Evolutionary conservation across 148 eudicot genomes (phyloP), one percentile per base, ranked within the genome.

Genomic region (Spergularia bocconei): DNA sequence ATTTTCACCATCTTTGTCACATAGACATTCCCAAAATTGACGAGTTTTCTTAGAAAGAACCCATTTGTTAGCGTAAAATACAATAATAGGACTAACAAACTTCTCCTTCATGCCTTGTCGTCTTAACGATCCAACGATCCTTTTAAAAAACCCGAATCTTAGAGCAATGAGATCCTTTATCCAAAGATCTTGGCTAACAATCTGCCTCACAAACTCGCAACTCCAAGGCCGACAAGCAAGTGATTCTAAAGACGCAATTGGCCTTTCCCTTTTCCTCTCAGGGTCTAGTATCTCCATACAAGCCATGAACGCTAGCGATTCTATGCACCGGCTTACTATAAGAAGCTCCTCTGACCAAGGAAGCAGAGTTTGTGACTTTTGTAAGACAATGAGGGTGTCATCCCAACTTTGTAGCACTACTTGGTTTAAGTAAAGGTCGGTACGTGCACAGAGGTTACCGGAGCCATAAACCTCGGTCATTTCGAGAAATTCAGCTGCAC

Each of bases 251-350:
- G 90, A 85, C 14, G 88, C 73, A 17, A 82, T 77, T 2, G 93
- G 90, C 5, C 79, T 73, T 62, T 85, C 89, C 14, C 90, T 69
- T 76, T 87, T 91, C 73, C 96, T 87, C 68, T 95, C 97, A 0
- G 97, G 99, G 74, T 95, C 99, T 72, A 95, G 97, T 79, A 95
- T 90, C 80, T 95, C 99, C 99, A 92, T 95, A 71, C 96, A 95
- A 19, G 97, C 93, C 99, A 95, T 95, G 80, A 95, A 95, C n/a
- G 99, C 94, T 4, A 95, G 84, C 15, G 99, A 87, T 63, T 95
- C 99, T 5, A 95, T 87, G 78, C 99, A 95, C 8, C 99, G 86
- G 68, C 94, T 92, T 39, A 92, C 92, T 29, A 95, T 88, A 9
- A 92, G 87, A 14, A 95, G 87, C 50, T 95, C 91, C 73, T 95